These are phyloP conservation scores for Sphaerobolus stellatus DNA, from an alignment of 1,284 basidiomycete genomes.

Conservation along the genomic window DNA sequence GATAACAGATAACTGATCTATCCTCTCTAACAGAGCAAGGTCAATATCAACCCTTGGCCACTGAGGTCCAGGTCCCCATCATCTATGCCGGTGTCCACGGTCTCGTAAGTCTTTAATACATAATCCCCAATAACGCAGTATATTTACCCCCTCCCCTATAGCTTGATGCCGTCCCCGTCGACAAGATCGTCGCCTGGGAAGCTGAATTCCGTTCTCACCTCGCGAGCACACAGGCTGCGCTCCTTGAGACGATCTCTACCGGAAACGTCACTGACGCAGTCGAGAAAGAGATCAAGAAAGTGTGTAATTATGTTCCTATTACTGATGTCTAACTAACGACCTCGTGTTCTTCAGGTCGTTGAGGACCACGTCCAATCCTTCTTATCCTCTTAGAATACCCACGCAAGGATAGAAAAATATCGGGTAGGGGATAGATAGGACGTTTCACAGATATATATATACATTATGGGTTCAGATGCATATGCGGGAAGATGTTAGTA, in stretches of 20 bases:
- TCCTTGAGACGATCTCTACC: constrained; percentile 80
- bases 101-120: constrained; percentile 57
- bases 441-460: too few species aligned
- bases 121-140: neutral
- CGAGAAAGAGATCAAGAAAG: constrained; percentile 92
- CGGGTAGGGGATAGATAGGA: too few species aligned
- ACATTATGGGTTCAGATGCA: too few species aligned
- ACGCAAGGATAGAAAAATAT: neutral
- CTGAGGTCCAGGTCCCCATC: constrained; percentile 96
- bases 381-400: constrained; percentile 43
- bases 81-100: constrained; percentile 99
- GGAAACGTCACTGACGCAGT: constrained; percentile 87
- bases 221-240: constrained; percentile 61
- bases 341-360: constrained; percentile 43
- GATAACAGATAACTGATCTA: constrained; percentile 10
- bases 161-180: constrained; percentile 91
- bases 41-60: constrained; percentile 91
- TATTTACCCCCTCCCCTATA: constrained; percentile 29
- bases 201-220: constrained; percentile 85
- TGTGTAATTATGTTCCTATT: constrained; percentile 17
- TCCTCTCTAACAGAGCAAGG: constrained; percentile 73
- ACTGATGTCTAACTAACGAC: neutral
- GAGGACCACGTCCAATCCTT: constrained; percentile 85
- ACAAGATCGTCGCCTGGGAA: constrained; percentile 95
- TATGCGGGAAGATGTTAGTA: too few species aligned